A percentile compares a stretch with the other conserved stretches of the same genome.
phyloP scores from a whole-genome alignment of 371 early-diverging fungal genomes.

The Cokeromyces recurvatus region DNA sequence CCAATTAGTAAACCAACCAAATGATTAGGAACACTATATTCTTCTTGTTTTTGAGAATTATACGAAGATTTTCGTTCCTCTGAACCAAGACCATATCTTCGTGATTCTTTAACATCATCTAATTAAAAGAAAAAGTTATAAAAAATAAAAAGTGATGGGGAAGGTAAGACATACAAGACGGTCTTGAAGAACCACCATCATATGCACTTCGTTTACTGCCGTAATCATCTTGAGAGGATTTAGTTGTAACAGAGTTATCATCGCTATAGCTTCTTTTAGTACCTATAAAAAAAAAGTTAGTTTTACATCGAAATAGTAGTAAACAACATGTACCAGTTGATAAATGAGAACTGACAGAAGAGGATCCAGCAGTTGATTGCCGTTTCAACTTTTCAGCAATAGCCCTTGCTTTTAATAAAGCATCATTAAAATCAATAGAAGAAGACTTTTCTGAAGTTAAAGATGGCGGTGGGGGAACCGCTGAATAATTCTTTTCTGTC shows the following conservation, averaged over 20 bases:
- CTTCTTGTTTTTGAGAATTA: constrained; percentile 27
- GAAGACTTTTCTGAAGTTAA: no score
- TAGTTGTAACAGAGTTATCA: no score
- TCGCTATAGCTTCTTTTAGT: constrained; percentile 32
- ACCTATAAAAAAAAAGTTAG: no score
- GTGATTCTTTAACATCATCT: constrained; percentile 22
- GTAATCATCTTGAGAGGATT: constrained; percentile 29
- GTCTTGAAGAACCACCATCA: constrained; percentile 30
- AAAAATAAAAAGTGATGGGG: neutral
- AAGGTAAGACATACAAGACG: constrained; percentile 19
- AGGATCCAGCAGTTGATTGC: no score
- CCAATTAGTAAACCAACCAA: constrained; percentile 87
- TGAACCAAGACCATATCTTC: constrained; percentile 56
- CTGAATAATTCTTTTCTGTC: no score
- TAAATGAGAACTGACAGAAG: no score
- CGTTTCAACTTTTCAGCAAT: no score
- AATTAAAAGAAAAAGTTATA: constrained; percentile 1
- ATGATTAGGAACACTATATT: constrained; percentile 60
- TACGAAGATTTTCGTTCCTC: constrained; percentile 30
- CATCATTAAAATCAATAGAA: no score
- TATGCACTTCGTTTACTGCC: constrained; percentile 47
- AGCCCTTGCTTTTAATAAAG: no score
- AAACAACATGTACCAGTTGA: no score
- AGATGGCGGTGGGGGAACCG: no score
- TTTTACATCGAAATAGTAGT: no score